Conservation (phyloP, 768 basidiomycete species). For the Leucosporidium creatinivorum region DNA sequence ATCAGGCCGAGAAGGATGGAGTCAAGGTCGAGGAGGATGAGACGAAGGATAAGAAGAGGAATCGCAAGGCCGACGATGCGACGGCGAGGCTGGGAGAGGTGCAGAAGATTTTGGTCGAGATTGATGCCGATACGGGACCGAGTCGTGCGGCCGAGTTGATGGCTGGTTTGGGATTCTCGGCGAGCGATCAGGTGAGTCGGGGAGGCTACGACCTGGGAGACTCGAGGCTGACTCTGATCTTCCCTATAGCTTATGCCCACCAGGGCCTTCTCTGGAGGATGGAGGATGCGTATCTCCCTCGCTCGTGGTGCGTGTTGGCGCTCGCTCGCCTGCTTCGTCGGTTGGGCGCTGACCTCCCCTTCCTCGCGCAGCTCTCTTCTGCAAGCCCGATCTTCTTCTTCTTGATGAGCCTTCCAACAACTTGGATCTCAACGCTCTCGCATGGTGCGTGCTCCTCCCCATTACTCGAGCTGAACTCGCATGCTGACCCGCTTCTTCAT, state of each 20-base stretch:
- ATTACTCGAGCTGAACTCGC: too few species aligned
- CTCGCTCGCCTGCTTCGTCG: too few species aligned
- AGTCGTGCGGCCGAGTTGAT: constrained; percentile 80
- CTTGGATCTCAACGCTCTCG: constrained; percentile 93
- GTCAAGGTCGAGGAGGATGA: constrained; percentile 57
- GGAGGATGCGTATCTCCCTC: constrained; percentile 96
- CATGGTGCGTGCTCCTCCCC: constrained; percentile 61
- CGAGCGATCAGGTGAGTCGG: constrained; percentile 66
- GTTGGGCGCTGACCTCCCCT: background rate
- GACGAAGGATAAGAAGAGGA: constrained; percentile 30
- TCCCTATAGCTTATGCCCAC: constrained; percentile 26
- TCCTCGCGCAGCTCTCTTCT: constrained; percentile 69
- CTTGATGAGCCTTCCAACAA: constrained; percentile 70
- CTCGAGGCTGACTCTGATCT: background rate
- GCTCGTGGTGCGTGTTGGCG: constrained; percentile 45
- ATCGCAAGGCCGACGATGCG: constrained; percentile 41
- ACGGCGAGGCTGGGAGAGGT: constrained; percentile 71
- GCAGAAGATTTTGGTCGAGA: constrained; percentile 83
- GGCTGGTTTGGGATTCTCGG: constrained; percentile 87
- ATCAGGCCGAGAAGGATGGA: constrained; percentile 17
- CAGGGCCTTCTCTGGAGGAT: constrained; percentile 52
- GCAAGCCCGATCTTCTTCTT: constrained; percentile 56
- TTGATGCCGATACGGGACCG: constrained; percentile 98
- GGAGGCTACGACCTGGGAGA: constrained; percentile 47
- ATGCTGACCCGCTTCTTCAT: background rate